These are phyloP conservation scores for Arthrobotrys entomopaga DNA, from an alignment of 2,329 filamentous ascomycete species.

Conservation along the genomic window DNA sequence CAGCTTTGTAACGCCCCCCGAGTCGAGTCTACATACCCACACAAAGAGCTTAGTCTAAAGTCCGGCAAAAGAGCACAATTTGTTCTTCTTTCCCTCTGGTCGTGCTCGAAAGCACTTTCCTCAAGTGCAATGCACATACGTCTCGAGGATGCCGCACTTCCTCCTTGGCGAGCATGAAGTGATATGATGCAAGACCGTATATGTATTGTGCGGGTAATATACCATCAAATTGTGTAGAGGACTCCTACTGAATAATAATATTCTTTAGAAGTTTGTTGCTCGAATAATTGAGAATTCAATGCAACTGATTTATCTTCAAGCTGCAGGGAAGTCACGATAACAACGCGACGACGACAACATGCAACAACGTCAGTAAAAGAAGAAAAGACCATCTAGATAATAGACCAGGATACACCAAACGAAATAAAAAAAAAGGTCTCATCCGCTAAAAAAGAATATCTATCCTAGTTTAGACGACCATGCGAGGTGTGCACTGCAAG, in stretches of 20 bases:
- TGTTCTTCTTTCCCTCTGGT: not conserved
- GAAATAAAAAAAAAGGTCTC: too few species aligned
- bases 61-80: not conserved
- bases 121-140: too few species aligned
- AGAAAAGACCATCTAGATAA: too few species aligned
- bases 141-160: constrained; percentile 23
- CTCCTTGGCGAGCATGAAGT: constrained; percentile 28
- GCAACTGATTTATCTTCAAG: too few species aligned
- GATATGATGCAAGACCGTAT: constrained; percentile 47
- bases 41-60: constrained; percentile 3
- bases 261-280: too few species aligned
- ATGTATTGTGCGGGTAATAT: constrained; percentile 6
- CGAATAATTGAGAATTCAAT: too few species aligned
- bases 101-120: not conserved
- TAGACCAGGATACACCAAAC: too few species aligned
- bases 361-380: too few species aligned
- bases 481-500: constrained; percentile 7
- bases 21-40: constrained; percentile 25
- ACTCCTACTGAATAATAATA: too few species aligned
- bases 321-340: too few species aligned
- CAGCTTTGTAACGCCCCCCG: constrained; percentile 43
- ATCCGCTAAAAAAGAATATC: not conserved
- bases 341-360: too few species aligned
- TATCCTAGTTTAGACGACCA: not conserved
- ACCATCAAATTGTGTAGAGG: too few species aligned